Base-by-base conservation (phyloP, 2,329 filamentous ascomycete species). In the Bipolaris cookei region DNA sequence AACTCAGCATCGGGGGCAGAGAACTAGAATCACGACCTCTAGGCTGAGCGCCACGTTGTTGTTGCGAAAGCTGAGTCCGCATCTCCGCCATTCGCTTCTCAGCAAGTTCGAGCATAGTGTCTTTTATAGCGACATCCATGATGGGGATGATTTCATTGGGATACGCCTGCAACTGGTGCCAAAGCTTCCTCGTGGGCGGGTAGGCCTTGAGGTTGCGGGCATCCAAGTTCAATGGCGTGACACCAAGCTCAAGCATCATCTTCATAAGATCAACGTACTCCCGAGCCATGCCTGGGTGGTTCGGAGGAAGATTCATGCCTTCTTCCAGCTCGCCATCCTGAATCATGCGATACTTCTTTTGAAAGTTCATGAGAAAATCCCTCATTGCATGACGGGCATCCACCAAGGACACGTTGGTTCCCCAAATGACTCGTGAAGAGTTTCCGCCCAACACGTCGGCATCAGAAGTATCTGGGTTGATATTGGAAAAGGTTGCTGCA, bases 101-200 rank as follows among this genome's bases (percentile, higher is more conserved):
- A 0, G 94, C 92, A 47, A 98, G 80, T 72, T 97, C 93, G 21
- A 95, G 86, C 89, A 98, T 96, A 51, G 92, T 83, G 78, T 99
- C 94, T 73, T 97, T 96, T 48, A 97, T 86, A 5, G 88, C 88
- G 76, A 96, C 91, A 83, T 99, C 96, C 90, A 99, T 97, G 44
- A 98, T 84, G 2, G 94, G 93, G 42, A 99, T 90, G 51, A 99
- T 93, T 83, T 99, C 95, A 71, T 95, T 92, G 0, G 95, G 95
- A 72, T 97, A 99, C 13, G 90, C 89, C 74, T 96, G 91, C 56
- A 96, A 82, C 77, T 99, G 96, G 75, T 98, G 91, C 91, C 92
- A 98, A 54, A 99, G 82, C 79, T 98, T 98, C 67, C 89, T 83
- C 0, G 95, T 98, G 1, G 92, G 88, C 3, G 96, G 95, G 73